Conservation (phyloP, 2,329 filamentous ascomycete species). For the Fusarium xylarioides region DNA sequence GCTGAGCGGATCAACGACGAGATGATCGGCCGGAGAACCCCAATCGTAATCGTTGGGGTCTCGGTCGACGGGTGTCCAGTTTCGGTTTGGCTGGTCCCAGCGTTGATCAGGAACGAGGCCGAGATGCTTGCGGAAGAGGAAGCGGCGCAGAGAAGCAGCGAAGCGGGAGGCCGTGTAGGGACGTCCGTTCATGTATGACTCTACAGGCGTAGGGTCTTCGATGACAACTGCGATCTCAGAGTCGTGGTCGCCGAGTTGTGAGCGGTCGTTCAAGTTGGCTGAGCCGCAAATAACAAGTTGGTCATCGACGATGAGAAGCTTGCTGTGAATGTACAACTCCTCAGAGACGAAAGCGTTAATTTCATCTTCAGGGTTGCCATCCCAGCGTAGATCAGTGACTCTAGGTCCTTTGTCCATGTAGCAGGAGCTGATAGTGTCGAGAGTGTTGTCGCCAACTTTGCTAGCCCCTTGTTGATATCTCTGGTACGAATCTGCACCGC, state of each 20-base stretch:
- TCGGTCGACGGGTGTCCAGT: conserved; percentile 78
- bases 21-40: conserved; percentile 70
- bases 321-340: conserved; percentile 71
- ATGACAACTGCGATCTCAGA: conserved; percentile 91
- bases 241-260: conserved; percentile 84
- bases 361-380: conserved; percentile 63
- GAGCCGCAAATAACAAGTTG: conserved; percentile 82
- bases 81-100: conserved; percentile 72
- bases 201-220: conserved; percentile 76
- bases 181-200: conserved; percentile 76
- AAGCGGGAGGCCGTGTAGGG: conserved; percentile 78
- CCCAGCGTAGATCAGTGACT: conserved; percentile 68
- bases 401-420: conserved; percentile 84
- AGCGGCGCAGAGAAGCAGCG: conserved; percentile 81
- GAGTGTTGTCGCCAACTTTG: conserved; percentile 63
- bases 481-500: conserved; percentile 61
- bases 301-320: conserved; percentile 84
- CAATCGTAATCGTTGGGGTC: conserved; percentile 79
- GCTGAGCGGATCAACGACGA: conserved; percentile 79
- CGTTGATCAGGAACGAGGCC: conserved; percentile 81
- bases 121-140: conserved; percentile 91
- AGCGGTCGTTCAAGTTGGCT: conserved; percentile 68
- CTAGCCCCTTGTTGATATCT: conserved; percentile 77
- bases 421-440: conserved; percentile 80
- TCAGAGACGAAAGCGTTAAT: conserved; percentile 70